phyloP scores from a whole-genome alignment of 2,329 filamentous ascomycete genomes.

The Diaporthe vaccinii region DNA sequence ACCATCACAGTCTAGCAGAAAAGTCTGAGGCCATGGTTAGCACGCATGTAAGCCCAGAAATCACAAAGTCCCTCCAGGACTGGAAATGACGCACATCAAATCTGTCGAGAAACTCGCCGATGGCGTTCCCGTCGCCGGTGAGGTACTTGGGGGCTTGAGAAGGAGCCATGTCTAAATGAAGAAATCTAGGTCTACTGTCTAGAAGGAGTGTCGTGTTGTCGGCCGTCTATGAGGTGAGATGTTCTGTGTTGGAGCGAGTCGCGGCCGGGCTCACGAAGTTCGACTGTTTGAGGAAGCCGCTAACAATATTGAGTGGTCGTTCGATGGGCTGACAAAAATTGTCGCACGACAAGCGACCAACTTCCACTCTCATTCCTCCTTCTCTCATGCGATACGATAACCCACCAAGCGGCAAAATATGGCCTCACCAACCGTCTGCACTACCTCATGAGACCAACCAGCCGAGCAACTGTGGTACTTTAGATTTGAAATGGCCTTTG shows the following conservation, averaged over 20 bases:
- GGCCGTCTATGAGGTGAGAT: slow-evolving; percentile 7
- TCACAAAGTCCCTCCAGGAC: slow-evolving; percentile 10
- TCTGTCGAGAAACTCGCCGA: slow-evolving; percentile 86
- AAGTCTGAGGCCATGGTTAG: slow-evolving; percentile 70
- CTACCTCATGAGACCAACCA: background rate
- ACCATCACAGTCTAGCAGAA: slow-evolving; percentile 99
- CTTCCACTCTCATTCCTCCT: background rate
- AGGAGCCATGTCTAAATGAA: slow-evolving; percentile 46
- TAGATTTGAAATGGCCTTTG: background rate
- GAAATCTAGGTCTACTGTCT: slow-evolving; percentile 4
- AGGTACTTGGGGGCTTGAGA: slow-evolving; percentile 71
- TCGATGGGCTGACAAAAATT: slow-evolving; percentile 11
- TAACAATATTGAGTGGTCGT: slow-evolving; percentile 24
- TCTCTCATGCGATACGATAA: background rate
- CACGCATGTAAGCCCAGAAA: slow-evolving; percentile 18
- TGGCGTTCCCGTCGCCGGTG: slow-evolving; percentile 81
- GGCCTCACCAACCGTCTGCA: background rate
- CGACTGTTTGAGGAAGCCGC: slow-evolving; percentile 2
- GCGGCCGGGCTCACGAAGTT: slow-evolving; percentile 1
- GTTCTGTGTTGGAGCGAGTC: slow-evolving; percentile 3
- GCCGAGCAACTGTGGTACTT: background rate
- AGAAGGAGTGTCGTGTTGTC: background rate
- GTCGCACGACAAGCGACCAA: background rate
- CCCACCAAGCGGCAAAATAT: background rate
- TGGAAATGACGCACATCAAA: slow-evolving; percentile 82